phyloP scores from a whole-genome alignment of 2,329 filamentous ascomycete genomes.

The Penicillium crustosum region DNA sequence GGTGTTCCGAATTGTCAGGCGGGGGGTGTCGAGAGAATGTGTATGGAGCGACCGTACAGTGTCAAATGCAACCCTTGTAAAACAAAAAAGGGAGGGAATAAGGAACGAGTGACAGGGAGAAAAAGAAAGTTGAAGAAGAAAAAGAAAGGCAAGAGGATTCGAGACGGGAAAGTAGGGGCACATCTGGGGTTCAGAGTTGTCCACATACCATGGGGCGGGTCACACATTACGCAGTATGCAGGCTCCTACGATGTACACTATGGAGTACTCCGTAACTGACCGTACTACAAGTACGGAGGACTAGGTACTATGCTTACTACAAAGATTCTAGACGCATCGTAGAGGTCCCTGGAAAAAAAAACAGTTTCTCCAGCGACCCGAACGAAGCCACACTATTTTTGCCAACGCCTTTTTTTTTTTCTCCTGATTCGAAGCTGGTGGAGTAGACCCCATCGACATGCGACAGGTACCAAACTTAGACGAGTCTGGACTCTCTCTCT shows the following conservation, averaged over 20 bases:
- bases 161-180: constrained; percentile 9
- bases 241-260: background rate
- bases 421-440: constrained; percentile 3
- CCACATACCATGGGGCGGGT: constrained; percentile 14
- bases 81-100: background rate
- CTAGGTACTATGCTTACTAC: background rate
- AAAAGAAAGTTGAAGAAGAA: background rate
- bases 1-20: background rate
- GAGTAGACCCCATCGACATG: constrained; percentile 7
- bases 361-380: constrained; percentile 1
- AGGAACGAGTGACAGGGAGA: constrained; percentile 1
- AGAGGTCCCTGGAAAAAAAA: background rate
- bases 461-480: constrained; percentile 10
- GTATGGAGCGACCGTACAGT: constrained; percentile 2
- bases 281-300: background rate
- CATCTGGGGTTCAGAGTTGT: constrained; percentile 12
- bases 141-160: background rate
- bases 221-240: background rate
- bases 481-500: constrained; percentile 3
- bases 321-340: background rate
- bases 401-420: background rate
- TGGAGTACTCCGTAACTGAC: background rate
- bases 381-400: background rate
- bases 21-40: background rate
- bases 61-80: background rate